Evolutionary conservation across 2,329 filamentous ascomycete genomes (phyloP).

Genomic region (Phoma sp.): DNA sequence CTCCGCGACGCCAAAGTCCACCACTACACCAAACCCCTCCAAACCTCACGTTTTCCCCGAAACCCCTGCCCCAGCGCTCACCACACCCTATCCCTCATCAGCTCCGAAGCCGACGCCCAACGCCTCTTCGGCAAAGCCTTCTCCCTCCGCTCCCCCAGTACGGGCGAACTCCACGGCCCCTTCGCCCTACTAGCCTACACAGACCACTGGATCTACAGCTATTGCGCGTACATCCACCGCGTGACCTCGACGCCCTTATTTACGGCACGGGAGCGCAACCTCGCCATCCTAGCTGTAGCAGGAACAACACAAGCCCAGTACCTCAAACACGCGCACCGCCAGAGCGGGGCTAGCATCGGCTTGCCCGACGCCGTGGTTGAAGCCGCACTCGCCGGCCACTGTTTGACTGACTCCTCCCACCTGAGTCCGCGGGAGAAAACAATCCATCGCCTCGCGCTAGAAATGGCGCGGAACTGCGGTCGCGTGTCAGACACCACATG

Average conservation of each 20-base stretch:
- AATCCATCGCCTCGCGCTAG: background rate
- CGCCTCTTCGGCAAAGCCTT: slow-evolving; percentile 13
- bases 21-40: background rate
- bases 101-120: slow-evolving; percentile 3
- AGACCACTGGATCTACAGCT: slow-evolving; percentile 1
- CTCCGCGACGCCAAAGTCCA: background rate
- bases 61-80: slow-evolving; percentile 7
- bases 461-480: slow-evolving; percentile 8
- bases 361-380: background rate
- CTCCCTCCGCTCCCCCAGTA: slow-evolving; percentile 1
- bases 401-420: too few species aligned
- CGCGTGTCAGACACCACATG: slow-evolving; percentile 2
- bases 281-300: background rate
- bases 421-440: slow-evolving; percentile 2
- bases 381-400: background rate
- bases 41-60: slow-evolving; percentile 3
- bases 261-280: slow-evolving; percentile 1
- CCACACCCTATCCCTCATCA: slow-evolving; percentile 8
- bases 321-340: background rate
- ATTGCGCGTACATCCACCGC: slow-evolving; percentile 11
- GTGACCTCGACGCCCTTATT: background rate
- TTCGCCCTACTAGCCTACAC: slow-evolving; percentile 11
- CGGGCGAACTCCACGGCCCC: slow-evolving; percentile 6
- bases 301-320: background rate
- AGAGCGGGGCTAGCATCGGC: background rate